These are phyloP conservation scores for Chalciporus chontae DNA, from an alignment of 768 basidiomycete genomes.

Conservation along the genomic window DNA sequence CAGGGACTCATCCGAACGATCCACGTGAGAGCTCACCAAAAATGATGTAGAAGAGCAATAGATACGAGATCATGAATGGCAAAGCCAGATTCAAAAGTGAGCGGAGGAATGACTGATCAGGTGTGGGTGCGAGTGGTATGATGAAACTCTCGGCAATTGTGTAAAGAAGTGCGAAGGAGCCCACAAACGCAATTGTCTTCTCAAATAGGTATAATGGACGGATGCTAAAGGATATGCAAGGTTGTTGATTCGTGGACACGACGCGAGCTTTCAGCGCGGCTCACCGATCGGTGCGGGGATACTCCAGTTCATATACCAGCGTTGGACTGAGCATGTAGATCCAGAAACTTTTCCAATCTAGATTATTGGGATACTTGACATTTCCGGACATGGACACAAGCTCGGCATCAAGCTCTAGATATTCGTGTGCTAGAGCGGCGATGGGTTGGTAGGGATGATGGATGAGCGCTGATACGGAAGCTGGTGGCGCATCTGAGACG, in stretches of 20 bases:
- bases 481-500: constrained; percentile 11
- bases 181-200: constrained; percentile 82
- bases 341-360: constrained; percentile 77
- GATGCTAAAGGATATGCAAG: constrained; percentile 17
- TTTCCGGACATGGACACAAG: constrained; percentile 59
- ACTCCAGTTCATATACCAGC: constrained; percentile 94
- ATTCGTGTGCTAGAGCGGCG: constrained; percentile 66
- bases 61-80: constrained; percentile 91
- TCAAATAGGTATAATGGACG: constrained; percentile 53
- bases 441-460: constrained; percentile 67
- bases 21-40: constrained; percentile 50
- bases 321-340: constrained; percentile 88
- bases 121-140: constrained; percentile 70
- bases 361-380: constrained; percentile 81
- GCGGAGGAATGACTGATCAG: constrained; percentile 68
- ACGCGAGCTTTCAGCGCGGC: constrained; percentile 15
- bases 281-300: constrained; percentile 83
- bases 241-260: not conserved
- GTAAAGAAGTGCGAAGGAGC: constrained; percentile 92
- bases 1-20: not conserved
- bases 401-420: constrained; percentile 73
- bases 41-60: constrained; percentile 82
- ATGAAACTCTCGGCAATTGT: constrained; percentile 95
- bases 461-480: constrained; percentile 45
- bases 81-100: constrained; percentile 82